phyloP scores from a whole-genome alignment of 2,329 filamentous ascomycete genomes.

The Madurella mycetomatis region DNA sequence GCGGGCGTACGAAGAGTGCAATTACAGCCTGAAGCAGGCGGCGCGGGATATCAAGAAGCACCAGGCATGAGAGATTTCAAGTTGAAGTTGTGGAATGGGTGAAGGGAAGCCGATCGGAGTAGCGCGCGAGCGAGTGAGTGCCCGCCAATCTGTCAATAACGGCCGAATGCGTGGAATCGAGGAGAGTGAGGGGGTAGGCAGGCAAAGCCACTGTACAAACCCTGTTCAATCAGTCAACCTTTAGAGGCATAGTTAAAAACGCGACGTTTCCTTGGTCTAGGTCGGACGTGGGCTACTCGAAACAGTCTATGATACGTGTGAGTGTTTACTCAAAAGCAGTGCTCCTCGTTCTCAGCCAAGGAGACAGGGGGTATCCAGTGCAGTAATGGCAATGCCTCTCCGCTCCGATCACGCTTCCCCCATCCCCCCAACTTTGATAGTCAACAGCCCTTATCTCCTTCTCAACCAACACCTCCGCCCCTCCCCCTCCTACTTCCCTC shows the following conservation, averaged over 20 bases:
- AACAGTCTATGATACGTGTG: not conserved
- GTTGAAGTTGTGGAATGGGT: not conserved
- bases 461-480: no score
- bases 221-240: conserved; percentile 12
- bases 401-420: not conserved
- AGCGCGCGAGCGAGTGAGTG: not conserved
- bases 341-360: conserved; percentile 9
- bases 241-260: conserved; percentile 18
- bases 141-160: not conserved
- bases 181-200: conserved; percentile 1
- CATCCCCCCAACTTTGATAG: not conserved
- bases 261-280: conserved; percentile 15
- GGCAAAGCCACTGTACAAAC: conserved; percentile 17
- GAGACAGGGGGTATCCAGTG: not conserved
- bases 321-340: not conserved
- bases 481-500: no score
- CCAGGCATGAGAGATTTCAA: conserved; percentile 11
- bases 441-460: not conserved
- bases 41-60: conserved; percentile 45
- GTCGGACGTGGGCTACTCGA: not conserved
- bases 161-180: not conserved
- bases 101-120: not conserved
- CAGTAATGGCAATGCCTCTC: not conserved
- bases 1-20: conserved; percentile 97
- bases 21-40: conserved; percentile 67